phyloP scores from a whole-genome alignment of 345 rosid species.

The Salix purpurea region DNA sequence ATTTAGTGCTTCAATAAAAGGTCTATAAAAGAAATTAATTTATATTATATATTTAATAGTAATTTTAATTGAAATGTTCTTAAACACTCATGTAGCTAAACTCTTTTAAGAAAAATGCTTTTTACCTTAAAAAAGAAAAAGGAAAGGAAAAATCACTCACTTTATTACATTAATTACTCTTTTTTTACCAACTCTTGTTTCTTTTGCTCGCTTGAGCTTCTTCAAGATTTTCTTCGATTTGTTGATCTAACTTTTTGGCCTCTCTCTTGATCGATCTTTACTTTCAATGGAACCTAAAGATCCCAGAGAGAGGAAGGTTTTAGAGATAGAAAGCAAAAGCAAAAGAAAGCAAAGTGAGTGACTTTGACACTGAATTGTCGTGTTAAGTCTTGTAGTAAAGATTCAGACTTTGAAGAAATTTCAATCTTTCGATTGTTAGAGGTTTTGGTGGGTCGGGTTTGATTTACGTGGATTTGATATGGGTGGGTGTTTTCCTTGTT shows the following conservation, averaged over 20 bases:
- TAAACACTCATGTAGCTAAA: too few species aligned
- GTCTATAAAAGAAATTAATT: too few species aligned
- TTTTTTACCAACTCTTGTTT: conserved; percentile 40
- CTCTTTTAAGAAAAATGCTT: too few species aligned
- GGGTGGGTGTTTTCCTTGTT: conserved; percentile 99
- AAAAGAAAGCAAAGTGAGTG: conserved; percentile 17
- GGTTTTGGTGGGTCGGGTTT: conserved; percentile 34
- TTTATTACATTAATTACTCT: conserved; percentile 18
- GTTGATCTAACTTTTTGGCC: conserved; percentile 69
- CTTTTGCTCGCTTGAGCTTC: conserved; percentile 32
- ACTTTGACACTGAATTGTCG: conserved; percentile 15
- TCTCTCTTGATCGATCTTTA: conserved; percentile 48
- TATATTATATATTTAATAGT: too few species aligned
- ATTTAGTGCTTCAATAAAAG: too few species aligned
- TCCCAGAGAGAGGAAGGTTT: conserved; percentile 30
- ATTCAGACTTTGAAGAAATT: not conserved
- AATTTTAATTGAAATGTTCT: too few species aligned
- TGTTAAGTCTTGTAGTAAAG: conserved; percentile 1
- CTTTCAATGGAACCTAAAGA: conserved; percentile 44
- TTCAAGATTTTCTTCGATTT: conserved; percentile 55
- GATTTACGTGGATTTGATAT: conserved; percentile 51
- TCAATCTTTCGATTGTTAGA: conserved; percentile 5
- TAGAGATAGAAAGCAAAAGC: conserved; percentile 23
- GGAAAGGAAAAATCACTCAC: not conserved
- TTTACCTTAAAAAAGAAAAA: not conserved